Percentiles rank a stretch among this genome's conserved stretches.
phyloP scores from a whole-genome alignment of 2,329 filamentous ascomycete genomes.

The Fusarium beomiforme region DNA sequence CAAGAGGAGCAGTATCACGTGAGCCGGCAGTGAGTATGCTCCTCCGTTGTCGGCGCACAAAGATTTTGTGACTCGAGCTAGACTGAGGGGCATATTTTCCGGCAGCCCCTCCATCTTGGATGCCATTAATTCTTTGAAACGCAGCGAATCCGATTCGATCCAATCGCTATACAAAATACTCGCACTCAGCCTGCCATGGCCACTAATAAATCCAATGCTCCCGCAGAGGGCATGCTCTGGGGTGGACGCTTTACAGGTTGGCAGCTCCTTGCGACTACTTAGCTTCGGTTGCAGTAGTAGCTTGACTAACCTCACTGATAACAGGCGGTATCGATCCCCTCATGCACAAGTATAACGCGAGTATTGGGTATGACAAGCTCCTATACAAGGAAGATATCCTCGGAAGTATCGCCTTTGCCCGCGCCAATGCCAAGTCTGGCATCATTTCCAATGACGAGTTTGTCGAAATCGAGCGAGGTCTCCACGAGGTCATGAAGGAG shows the following conservation, averaged over 20 bases:
- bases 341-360: slow-evolving; percentile 85
- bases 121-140: too few species aligned
- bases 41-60: too few species aligned
- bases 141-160: too few species aligned
- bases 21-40: too few species aligned
- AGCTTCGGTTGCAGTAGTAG: too few species aligned
- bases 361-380: slow-evolving; percentile 77
- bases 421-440: slow-evolving; percentile 79
- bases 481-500: slow-evolving; percentile 66
- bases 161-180: too few species aligned
- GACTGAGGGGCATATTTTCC: too few species aligned
- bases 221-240: slow-evolving; percentile 48
- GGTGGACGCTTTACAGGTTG: slow-evolving; percentile 33
- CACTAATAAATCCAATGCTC: not conserved
- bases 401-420: slow-evolving; percentile 78
- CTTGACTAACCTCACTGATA: slow-evolving; percentile 39
- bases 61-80: too few species aligned
- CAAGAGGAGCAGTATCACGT: too few species aligned
- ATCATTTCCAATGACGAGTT: slow-evolving; percentile 82
- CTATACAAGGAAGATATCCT: slow-evolving; percentile 85
- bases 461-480: slow-evolving; percentile 75
- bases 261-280: not conserved
- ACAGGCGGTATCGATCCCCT: slow-evolving; percentile 76
- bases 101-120: too few species aligned
- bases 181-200: too few species aligned